Evolutionary conservation across 1,284 basidiomycete species (phyloP).

Genomic region (Ustilago cynodontis): DNA sequence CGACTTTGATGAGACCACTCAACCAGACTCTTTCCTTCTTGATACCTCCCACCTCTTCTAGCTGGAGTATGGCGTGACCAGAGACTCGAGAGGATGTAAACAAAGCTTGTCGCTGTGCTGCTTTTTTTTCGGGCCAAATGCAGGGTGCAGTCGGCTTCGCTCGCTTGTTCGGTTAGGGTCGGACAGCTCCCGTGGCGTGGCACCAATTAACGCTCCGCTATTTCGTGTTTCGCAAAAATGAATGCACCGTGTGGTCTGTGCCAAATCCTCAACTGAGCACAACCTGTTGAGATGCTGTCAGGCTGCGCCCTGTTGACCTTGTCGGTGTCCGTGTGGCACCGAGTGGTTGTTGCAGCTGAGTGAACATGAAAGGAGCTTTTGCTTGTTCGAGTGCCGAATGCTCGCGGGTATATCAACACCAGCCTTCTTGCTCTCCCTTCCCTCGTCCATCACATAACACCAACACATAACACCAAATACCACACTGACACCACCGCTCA

Average conservation of each 20-base stretch:
- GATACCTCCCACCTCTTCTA: no score
- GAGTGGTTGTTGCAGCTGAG: no score
- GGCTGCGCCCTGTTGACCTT: no score
- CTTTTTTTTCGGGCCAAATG: not conserved
- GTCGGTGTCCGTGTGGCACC: not conserved
- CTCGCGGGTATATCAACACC: not conserved
- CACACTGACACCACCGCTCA: not conserved
- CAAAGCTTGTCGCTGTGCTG: not conserved
- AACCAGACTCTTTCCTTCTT: no score
- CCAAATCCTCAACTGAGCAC: not conserved
- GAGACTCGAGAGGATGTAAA: not conserved
- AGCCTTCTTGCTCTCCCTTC: not conserved
- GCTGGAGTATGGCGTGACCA: not conserved
- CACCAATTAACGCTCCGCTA: constrained; percentile 2
- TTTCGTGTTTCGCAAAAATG: not conserved
- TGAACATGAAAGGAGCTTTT: no score
- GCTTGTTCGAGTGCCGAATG: no score
- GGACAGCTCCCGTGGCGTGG: not conserved
- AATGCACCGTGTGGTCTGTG: not conserved
- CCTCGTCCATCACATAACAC: not conserved
- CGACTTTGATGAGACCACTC: no score
- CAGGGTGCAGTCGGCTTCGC: constrained; percentile 2
- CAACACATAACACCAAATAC: not conserved
- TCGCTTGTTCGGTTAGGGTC: constrained; percentile 1
- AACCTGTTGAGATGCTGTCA: not conserved